Base-by-base conservation (phyloP, 371 early-diverging fungal species). In the Rhizopus stolonifer region DNA sequence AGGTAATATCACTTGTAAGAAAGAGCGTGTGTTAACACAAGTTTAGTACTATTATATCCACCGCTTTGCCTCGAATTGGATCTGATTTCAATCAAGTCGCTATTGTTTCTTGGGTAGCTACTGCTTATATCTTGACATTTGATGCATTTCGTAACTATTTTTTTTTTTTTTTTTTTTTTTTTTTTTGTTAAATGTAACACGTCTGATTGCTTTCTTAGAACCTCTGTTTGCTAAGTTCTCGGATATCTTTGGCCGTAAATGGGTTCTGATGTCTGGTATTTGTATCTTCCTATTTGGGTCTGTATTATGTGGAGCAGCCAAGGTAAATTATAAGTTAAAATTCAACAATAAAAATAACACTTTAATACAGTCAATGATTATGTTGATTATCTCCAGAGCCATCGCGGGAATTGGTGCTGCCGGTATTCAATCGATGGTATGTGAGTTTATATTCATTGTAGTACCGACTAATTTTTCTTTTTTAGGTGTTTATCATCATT, bases 241-340 rank as follows among this genome's bases (percentile, higher is more conserved):
- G 6, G 86, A 87, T 56, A 85, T 88, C 58, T 88, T 88, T 64
- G 91, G 88, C 14, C 77, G 88, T 19, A 87, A 86, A 58, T 54
- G 67, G 26, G 72, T 80, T 19, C 63, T 84, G 26, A 59, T 88
- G 14, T 46, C 72, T 50, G 80, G 84, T 15, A 74, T 83, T 46
- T 24, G 60, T 22, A 43, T 84, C 5, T 91, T 91, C 60, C 56
- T 80, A 36, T 40, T 83, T 43, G 87, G 84, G 1, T 83, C 84
- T 6, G 36, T 80, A 14, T 47, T 82, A 3, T 84, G 86, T 65
- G 90, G 81, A 21, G 81, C 69, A 9, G 58, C 73, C 1, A 52
- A 61, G 49, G 73, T 72, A 65, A 4, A 0, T 1, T 3, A 43
- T n/a, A 18, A 9, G 22, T 1, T 25, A 6, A 19, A 6, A 6